Evolutionary conservation across 2,329 filamentous ascomycete species (phyloP).

Genomic region (Fusarium luffae): DNA sequence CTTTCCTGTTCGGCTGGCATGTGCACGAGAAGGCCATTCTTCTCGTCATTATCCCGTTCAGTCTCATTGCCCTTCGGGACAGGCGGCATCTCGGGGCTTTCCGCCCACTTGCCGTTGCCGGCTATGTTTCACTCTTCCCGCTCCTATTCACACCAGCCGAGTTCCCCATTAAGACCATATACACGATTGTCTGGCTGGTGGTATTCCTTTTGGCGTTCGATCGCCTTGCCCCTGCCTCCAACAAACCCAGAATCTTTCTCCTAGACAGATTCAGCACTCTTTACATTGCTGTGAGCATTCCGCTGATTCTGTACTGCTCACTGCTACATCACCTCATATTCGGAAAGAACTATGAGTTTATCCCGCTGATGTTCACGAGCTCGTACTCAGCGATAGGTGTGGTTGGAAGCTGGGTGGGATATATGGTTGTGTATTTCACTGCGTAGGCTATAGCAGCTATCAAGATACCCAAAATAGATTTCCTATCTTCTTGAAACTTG

Average conservation of each 20-base stretch:
- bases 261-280: constrained; percentile 90
- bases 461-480: constrained; percentile 44
- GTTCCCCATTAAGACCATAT: constrained; percentile 92
- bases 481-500: neutral
- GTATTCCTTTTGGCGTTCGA: constrained; percentile 89
- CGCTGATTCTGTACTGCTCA: constrained; percentile 89
- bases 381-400: constrained; percentile 95
- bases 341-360: constrained; percentile 84
- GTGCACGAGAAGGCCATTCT: constrained; percentile 98
- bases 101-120: constrained; percentile 88
- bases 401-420: constrained; percentile 93
- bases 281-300: constrained; percentile 91
- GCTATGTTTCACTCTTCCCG: constrained; percentile 95
- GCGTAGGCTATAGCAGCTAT: constrained; percentile 50
- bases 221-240: constrained; percentile 84
- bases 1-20: constrained; percentile 98
- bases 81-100: constrained; percentile 92
- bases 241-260: constrained; percentile 83
- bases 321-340: constrained; percentile 86
- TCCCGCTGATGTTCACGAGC: constrained; percentile 97
- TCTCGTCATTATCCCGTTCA: constrained; percentile 94
- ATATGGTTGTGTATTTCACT: constrained; percentile 89
- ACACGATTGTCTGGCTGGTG: constrained; percentile 92
- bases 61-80: constrained; percentile 88
- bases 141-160: constrained; percentile 91